Base-by-base conservation (phyloP, 805 yeast species). In the Cyberlindnera euphorbiiphila region DNA sequence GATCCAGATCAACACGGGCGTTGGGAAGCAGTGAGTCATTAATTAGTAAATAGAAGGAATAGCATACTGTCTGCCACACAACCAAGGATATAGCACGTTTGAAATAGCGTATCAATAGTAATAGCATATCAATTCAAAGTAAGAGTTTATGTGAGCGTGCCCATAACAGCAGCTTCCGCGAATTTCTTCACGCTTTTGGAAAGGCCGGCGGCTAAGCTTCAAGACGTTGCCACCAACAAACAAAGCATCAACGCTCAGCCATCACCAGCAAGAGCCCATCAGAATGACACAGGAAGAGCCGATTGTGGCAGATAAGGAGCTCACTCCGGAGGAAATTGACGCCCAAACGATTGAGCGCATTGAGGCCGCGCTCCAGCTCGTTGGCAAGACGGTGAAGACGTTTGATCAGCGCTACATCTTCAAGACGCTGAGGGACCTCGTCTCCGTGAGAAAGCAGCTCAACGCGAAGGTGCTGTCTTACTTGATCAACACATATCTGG, bases 391-490 rank as follows among this genome's bases (percentile, higher is more conserved):
- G 4, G 81, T 81, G 9, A 59, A 74, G 31, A 77, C 78, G 37
- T 78, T 79, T 58, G 98, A 93, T 61, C 85, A 95, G 49, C 76
- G 97, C 48, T 85, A 83, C 62, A 77, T 93, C 31, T 74, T 91
- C 61, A 85, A 84, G 56, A 89, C 86, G 16, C 74, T 93, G 47
- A 80, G 96, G 46, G 94, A 86, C 45, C 68, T 89, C 51, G 85
- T 89, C 7, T 68, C 78, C 2, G 67, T 91, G 45, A 78, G 97
- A 64, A 73, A 80, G 40, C 68, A 73, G 26, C 64, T 89, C 45
- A 72, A 71, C 37, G 68, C 69, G 10, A 71, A 67, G 11, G 69
- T 76, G 9, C 66, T 93, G 42, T 62, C 75, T 8, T 57, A 66
- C n/a, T 63, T 84, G 25, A 66, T 88, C 32, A 66, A 66, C 34